A percentile compares a stretch with the other conserved stretches of the same genome.
These are phyloP conservation scores for Globisporangium acanthophoron DNA, from an alignment of 352 stramenopile genomes.

Conservation along the genomic window DNA sequence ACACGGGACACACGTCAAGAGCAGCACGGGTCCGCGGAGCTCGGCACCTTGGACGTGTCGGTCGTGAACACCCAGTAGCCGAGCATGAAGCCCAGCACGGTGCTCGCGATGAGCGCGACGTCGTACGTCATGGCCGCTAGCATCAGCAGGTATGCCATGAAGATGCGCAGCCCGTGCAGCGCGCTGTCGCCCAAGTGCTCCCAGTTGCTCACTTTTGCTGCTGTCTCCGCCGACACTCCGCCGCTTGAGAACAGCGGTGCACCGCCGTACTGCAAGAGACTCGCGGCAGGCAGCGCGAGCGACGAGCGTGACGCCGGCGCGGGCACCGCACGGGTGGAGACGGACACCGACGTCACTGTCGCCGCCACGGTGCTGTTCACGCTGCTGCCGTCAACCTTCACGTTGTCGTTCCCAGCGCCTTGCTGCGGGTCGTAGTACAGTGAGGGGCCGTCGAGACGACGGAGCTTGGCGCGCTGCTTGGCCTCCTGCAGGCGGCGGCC, in stretches of 20 bases:
- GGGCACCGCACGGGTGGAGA: conserved; percentile 7
- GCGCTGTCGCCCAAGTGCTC: conserved; percentile 54
- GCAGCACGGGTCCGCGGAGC: conserved; percentile 67
- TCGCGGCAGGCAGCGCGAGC: conserved; percentile 2
- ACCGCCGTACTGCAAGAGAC: conserved; percentile 3
- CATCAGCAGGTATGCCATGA: conserved; percentile 79
- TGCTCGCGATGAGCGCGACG: conserved; percentile 49
- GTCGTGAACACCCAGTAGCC: conserved; percentile 67
- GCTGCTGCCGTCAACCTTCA: not conserved
- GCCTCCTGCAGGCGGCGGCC: conserved; percentile 37
- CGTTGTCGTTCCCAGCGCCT: conserved; percentile 3
- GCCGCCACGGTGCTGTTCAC: conserved; percentile 6
- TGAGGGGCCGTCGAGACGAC: not conserved
- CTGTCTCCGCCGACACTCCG: not conserved
- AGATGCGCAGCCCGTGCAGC: conserved; percentile 54
- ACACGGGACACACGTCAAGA: conserved; percentile 14
- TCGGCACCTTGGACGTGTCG: conserved; percentile 62
- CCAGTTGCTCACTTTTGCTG: conserved; percentile 38
- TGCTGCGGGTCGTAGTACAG: conserved; percentile 29
- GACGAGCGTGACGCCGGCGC: not conserved
- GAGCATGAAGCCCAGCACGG: conserved; percentile 57
- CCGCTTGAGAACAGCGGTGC: not conserved
- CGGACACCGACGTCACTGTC: conserved; percentile 16
- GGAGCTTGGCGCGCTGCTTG: conserved; percentile 31
- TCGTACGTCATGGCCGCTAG: conserved; percentile 80